phyloP scores from a whole-genome alignment of 2,329 filamentous ascomycete genomes.

The Nothophoma quercina region DNA sequence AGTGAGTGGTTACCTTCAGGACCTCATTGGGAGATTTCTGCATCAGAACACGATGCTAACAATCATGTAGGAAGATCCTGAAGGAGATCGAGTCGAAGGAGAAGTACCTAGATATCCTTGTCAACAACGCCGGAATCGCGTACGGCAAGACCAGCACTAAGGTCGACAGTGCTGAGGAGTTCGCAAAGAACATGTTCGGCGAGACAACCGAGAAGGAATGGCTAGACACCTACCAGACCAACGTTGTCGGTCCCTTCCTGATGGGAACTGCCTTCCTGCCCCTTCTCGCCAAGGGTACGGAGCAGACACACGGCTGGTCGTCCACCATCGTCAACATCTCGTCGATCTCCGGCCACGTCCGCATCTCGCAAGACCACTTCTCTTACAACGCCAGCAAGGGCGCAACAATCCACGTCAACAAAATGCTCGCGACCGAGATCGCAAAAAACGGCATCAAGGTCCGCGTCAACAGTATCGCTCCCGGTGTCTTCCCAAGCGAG shows the following conservation, averaged over 20 bases:
- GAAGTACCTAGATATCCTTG: slow-evolving; percentile 54
- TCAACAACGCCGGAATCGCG: slow-evolving; percentile 59
- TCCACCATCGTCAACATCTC: slow-evolving; percentile 57
- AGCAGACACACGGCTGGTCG: slow-evolving; percentile 53
- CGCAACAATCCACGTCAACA: slow-evolving; percentile 62
- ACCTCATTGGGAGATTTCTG: background rate
- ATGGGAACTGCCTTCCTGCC: slow-evolving; percentile 58
- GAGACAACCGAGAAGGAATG: slow-evolving; percentile 55
- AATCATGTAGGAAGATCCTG: slow-evolving; percentile 45
- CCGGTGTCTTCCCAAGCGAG: slow-evolving; percentile 65
- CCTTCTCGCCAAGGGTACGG: slow-evolving; percentile 54
- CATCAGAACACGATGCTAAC: slow-evolving; percentile 10
- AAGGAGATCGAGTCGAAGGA: slow-evolving; percentile 55
- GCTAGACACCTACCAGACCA: slow-evolving; percentile 55
- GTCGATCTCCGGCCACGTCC: slow-evolving; percentile 56
- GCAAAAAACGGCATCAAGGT: slow-evolving; percentile 62
- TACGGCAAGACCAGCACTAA: slow-evolving; percentile 48
- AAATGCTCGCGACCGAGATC: slow-evolving; percentile 63
- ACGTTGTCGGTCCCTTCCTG: slow-evolving; percentile 58
- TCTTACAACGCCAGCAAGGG: slow-evolving; percentile 60
- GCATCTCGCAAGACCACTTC: slow-evolving; percentile 57
- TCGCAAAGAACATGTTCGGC: slow-evolving; percentile 56
- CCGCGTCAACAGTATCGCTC: slow-evolving; percentile 65
- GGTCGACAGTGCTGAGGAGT: slow-evolving; percentile 52
- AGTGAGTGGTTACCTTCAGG: slow-evolving; percentile 27